Percentiles rank a stretch among this genome's conserved stretches.
These are phyloP conservation scores for Alternaria triticimaculans DNA, from an alignment of 2,329 filamentous ascomycete genomes.

Conservation along the genomic window DNA sequence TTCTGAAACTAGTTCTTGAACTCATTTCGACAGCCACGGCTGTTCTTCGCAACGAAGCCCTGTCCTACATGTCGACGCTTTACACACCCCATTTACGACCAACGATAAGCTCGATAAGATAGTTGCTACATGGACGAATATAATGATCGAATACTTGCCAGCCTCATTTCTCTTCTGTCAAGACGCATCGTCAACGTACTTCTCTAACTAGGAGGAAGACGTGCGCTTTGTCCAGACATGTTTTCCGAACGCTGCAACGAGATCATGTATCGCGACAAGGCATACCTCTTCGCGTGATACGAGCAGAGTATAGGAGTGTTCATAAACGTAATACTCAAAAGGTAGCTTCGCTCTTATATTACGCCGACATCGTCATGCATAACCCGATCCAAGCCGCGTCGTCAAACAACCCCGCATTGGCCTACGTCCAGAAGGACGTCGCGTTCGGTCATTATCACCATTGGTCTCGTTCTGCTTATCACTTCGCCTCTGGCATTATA, in stretches of 20 bases:
- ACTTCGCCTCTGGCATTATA: slow-evolving; percentile 4
- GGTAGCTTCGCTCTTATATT: not conserved
- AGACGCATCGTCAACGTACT: slow-evolving; percentile 38
- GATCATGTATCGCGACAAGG: not conserved
- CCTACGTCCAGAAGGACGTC: slow-evolving; percentile 7
- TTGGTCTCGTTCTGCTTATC: slow-evolving; percentile 13
- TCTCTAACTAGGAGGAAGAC: slow-evolving; percentile 36
- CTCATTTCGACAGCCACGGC: slow-evolving; percentile 28
- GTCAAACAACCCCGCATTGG: slow-evolving; percentile 18
- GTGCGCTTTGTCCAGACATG: slow-evolving; percentile 38
- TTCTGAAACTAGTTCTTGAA: slow-evolving; percentile 27
- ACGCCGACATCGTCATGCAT: slow-evolving; percentile 10
- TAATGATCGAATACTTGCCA: not conserved
- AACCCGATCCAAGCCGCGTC: slow-evolving; percentile 18
- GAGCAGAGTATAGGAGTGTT: not conserved
- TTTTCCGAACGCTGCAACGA: not conserved
- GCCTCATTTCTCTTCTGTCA: slow-evolving; percentile 33
- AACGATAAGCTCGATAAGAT: slow-evolving; percentile 34
- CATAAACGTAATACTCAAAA: not conserved
- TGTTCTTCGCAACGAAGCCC: slow-evolving; percentile 35
- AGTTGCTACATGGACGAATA: slow-evolving; percentile 13
- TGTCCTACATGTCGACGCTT: slow-evolving; percentile 38
- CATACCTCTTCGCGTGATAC: not conserved
- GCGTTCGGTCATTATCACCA: slow-evolving; percentile 1
- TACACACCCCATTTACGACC: slow-evolving; percentile 38